A percentile compares a stretch with the other conserved stretches of the same genome.
phyloP scores from a whole-genome alignment of 148 eudicot genomes.

The Salicornia ramosissima region DNA sequence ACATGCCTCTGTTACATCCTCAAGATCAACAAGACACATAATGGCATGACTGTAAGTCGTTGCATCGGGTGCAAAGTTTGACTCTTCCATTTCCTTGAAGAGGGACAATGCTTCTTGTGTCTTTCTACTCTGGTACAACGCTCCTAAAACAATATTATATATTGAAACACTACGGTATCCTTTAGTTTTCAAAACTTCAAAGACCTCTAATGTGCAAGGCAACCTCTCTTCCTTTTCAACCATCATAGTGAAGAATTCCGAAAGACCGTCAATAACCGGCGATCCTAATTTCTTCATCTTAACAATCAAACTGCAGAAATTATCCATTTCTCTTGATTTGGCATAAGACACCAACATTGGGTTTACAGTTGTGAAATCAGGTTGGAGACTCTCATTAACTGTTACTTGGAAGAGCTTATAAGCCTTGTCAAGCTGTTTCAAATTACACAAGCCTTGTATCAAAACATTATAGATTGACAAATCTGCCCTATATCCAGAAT shows the following conservation, averaged over 20 bases:
- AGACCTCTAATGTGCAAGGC: slow-evolving; percentile 44
- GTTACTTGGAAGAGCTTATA: slow-evolving; percentile 58
- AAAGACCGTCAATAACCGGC: slow-evolving; percentile 41
- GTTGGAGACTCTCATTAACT: slow-evolving; percentile 64
- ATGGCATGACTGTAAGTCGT: slow-evolving; percentile 57
- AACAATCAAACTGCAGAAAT: slow-evolving; percentile 55
- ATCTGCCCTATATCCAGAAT: slow-evolving; percentile 88
- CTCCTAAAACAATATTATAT: slow-evolving; percentile 63
- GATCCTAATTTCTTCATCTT: slow-evolving; percentile 64
- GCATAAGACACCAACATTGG: slow-evolving; percentile 63
- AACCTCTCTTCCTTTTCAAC: slow-evolving; percentile 43
- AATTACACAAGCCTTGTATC: slow-evolving; percentile 62
- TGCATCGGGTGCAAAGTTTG: slow-evolving; percentile 55
- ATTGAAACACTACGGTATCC: slow-evolving; percentile 54
- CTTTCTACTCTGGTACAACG: slow-evolving; percentile 48
- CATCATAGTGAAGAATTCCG: slow-evolving; percentile 52
- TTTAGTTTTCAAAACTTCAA: slow-evolving; percentile 48
- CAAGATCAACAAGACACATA: slow-evolving; percentile 51
- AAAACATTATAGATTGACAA: slow-evolving; percentile 70
- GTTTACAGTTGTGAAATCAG: slow-evolving; percentile 60
- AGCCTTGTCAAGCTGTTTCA: slow-evolving; percentile 56
- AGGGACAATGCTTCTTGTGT: slow-evolving; percentile 52
- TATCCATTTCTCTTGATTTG: slow-evolving; percentile 55
- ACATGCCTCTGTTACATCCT: slow-evolving; percentile 66
- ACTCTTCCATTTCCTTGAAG: slow-evolving; percentile 51